Evolutionary conservation across 2,329 filamentous ascomycete genomes (phyloP), one percentile per base, ranked within the genome.

Genomic region (Fusarium keratoplasticum): DNA sequence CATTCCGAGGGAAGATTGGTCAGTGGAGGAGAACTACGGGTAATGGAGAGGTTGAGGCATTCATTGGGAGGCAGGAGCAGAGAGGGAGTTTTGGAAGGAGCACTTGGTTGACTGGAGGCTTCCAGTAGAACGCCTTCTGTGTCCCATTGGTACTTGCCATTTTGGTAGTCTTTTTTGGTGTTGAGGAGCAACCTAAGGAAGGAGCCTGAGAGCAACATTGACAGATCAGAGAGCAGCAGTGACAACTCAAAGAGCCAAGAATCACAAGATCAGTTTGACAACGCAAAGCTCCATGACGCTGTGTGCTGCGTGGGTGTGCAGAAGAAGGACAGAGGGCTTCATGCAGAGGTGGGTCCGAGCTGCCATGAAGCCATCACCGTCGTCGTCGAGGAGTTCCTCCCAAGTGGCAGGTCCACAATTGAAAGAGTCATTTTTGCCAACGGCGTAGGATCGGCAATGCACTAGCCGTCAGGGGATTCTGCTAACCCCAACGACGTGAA

Each of bases 1-100:
- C 71, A 75, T 78, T 62, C 50, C 10, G 38, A 25, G 57, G 29
- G 64, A 72, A 72, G 69, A 68, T 42, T 55, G 33, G 35, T 35
- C 35, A 33, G 52, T 57, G 31, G 40, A 63, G 22, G 61, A 33
- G 52, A 54, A 55, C 11, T 14, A 54, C 35, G 18, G 25, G 14
- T n/a, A 29, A 54, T 54, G 33, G 42, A 59, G 42, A 35, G 50
- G 55, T 33, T 57, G 38, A 60, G 31, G 22, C 20, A 60, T 57
- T 22, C 25, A n/a, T n/a, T 54, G 22, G n/a, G 27, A 22, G 44
- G 11, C 20, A 61, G 44, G 47, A 40, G 55, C 50, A 64, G 13
- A 35, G n/a, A 36, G 13, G 47, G 20, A 52, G 8, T 10, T 33
- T 47, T 16, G 47, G 60, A 40, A 64, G 47, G 47, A 59, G 44